Evolutionary conservation across 1,139 yeast genomes (phyloP), one percentile per base, ranked within the genome.

Genomic region (Hyphopichia khmerensis): DNA sequence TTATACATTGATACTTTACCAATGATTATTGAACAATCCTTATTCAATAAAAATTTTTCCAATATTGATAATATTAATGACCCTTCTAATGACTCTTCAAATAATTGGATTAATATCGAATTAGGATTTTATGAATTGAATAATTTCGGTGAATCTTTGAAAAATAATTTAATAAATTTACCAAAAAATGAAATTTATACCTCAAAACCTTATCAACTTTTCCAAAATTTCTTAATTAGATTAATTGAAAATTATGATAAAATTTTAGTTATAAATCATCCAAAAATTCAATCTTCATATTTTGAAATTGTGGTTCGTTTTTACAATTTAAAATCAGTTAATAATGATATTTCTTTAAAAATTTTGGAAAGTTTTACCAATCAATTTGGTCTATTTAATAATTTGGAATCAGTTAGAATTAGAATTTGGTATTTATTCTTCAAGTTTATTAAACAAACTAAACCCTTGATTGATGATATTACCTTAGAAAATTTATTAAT

Each of bases 401-500:
- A 75, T 3, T 73, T 76, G 48, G 84, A 79, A 45, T 83, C 81
- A 48, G 96, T 91, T 10, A 82, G 91, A 54, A 74, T 82, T 45
- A 81, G 98, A 61, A 77, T 95, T 40, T 93, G 99, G 96, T 93
- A 89, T 60, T 69, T 91, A 48, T 87, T 93, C 52, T 84, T 84
- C 56, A 79, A 96, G 58, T 87, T 90, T 55, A 75, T 91, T 52
- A 89, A 87, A 59, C 67, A 84, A 38, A 84, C 93, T 2, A 86
- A 83, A 57, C 89, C 91, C 26, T 52, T 54, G 16, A 67, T 79
- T 42, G 67, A 43, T 35, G 51, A 57, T 36, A 65, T 58, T 39
- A 47, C 56, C 8, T 62, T 67, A 33, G 72, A 59, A 40, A 57
- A 59, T 59, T 43, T 81, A 67, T 54, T 72, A 59, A 45, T 66